Percentiles rank a stretch among this genome's conserved stretches.
Conservation (phyloP, 306 rosid genomes). For the Aeschynomene evenia region DNA sequence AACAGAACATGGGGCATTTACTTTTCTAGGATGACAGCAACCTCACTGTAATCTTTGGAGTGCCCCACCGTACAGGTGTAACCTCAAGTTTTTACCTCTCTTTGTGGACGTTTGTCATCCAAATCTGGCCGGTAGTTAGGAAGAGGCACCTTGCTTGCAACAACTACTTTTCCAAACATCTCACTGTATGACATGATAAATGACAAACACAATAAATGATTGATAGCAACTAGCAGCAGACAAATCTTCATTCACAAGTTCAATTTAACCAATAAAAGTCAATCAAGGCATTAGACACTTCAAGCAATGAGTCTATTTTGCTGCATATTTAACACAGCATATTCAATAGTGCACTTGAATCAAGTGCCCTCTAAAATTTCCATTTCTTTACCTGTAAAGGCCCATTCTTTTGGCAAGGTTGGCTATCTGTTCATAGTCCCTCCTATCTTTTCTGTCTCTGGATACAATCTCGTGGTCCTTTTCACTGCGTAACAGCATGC, state of each 20-base stretch:
- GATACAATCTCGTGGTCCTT: slow-evolving; percentile 93
- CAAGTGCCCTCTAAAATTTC: not conserved
- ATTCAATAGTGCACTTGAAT: not conserved
- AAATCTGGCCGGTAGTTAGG: slow-evolving; percentile 97
- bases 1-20: slow-evolving; percentile 12
- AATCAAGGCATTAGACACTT: slow-evolving; percentile 13
- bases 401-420: slow-evolving; percentile 94
- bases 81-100: slow-evolving; percentile 65
- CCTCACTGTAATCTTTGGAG: slow-evolving; percentile 13
- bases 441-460: slow-evolving; percentile 81
- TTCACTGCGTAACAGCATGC: slow-evolving; percentile 76
- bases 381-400: slow-evolving; percentile 59
- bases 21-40: slow-evolving; percentile 20
- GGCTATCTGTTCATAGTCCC: slow-evolving; percentile 93
- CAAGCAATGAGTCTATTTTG: not conserved
- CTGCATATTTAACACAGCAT: not conserved
- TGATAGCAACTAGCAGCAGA: not conserved
- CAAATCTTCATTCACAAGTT: slow-evolving; percentile 1
- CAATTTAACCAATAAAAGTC: slow-evolving; percentile 1
- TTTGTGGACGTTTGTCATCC: slow-evolving; percentile 98
- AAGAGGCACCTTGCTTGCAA: slow-evolving; percentile 96
- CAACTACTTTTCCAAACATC: slow-evolving; percentile 86
- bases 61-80: not conserved
- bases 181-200: slow-evolving; percentile 49
- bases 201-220: slow-evolving; percentile 13